A percentile compares a stretch with the other conserved stretches of the same genome.
Conservation (phyloP, 108 stramenopile species). For the Skeletonema marinoi region DNA sequence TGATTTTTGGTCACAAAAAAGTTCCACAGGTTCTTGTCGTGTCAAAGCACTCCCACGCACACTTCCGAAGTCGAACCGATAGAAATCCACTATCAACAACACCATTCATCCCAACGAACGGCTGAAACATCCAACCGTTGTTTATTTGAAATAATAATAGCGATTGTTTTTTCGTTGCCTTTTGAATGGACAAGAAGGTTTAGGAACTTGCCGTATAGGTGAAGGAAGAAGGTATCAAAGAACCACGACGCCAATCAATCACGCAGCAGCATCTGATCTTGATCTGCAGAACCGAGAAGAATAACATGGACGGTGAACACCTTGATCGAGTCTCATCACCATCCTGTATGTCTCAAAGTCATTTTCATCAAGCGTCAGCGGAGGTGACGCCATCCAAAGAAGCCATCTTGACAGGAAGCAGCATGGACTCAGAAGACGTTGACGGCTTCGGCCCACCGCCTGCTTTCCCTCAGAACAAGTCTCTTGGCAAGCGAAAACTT, state of each 20-base stretch:
- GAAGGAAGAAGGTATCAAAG: background rate
- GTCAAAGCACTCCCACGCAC: background rate
- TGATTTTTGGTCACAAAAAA: background rate
- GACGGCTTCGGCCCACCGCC: conserved; percentile 37
- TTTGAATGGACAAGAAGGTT: background rate
- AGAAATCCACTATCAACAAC: background rate
- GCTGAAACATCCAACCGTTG: conserved; percentile 1
- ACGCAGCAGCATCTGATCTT: background rate
- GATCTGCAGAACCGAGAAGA: background rate
- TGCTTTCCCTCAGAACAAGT: conserved; percentile 23
- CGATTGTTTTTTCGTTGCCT: background rate
- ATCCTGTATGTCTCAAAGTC: background rate
- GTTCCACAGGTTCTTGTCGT: background rate
- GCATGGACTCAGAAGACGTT: conserved; percentile 2
- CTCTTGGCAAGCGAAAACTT: conserved; percentile 15
- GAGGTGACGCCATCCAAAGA: conserved; percentile 4
- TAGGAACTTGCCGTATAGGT: background rate
- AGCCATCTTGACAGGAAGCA: background rate
- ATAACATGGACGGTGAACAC: background rate
- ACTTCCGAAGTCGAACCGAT: background rate
- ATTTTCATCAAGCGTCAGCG: background rate
- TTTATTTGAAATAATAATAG: conserved; percentile 1
- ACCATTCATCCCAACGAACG: background rate
- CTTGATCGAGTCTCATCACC: background rate
- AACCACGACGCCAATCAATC: background rate